Evolutionary conservation across 169 alveolate species (phyloP), one percentile per base, ranked within the genome.

Genomic region (Eimeria necatrix): DNA sequence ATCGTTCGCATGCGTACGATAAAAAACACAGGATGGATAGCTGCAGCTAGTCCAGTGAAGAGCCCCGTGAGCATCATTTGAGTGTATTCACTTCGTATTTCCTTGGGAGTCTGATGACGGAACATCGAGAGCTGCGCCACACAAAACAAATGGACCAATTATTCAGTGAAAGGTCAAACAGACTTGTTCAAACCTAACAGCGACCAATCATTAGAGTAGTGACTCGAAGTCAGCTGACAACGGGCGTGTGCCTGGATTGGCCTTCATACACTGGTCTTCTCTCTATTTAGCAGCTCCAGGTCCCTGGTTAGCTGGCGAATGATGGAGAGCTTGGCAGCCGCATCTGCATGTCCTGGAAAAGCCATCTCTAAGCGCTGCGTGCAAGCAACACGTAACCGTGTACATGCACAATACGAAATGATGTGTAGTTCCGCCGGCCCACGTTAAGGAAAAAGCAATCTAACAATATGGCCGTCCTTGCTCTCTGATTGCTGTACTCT

Each of bases 11-110:
- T 8, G 32, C 89, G 41, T 80, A 80, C 89, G 61, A 49, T 22
- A n/a, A 80, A 80, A 16, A 80, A 52, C 51, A 80, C 32, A 5
- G 89, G 89, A 26, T 80, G 89, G 6, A 80, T 80, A 3, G 89
- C 89, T n/a, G 89, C 89, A 52, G 89, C 89, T 8, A 80, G 51
- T 18, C 89, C 89, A 12, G 89, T 80, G 51, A 52, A 49, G n/a
- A 80, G 89, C 32, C 89, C 89, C 8, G 89, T 80, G 46, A 80
- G 89, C 89, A 80, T 80, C 89, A 80, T 80, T 80, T 51, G 89
- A 4, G 51, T 9, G 20, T 80, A 80, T 52, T 80, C 89, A 18
- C 89, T 52, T 5, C 89, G 71, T 6, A 80, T 52, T 52, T 80
- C 89, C 70, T 80, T 80, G 68, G 89, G 89, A 8, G 89, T 80